Base-by-base conservation (phyloP, 192 early-diverging fungal species). In the Backusella liffmaniae region DNA sequence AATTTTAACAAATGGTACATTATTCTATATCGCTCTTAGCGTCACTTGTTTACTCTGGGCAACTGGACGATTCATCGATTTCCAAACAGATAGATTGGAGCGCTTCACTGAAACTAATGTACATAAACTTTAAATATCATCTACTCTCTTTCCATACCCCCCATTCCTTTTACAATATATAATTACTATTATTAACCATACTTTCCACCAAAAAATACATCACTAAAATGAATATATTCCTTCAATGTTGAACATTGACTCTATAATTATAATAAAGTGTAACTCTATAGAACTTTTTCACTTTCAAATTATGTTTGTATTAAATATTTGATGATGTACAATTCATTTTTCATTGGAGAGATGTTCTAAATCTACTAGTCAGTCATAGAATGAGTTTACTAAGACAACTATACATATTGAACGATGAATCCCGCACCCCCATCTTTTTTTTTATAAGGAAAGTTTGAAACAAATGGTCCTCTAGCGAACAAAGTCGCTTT, bases 11-110 rank as follows among this genome's bases (percentile, higher is more conserved):
- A 77, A 41, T 26, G 79, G 79, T 23, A 76, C 76, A 16, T 39
- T 81, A 16, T 81, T 81, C 37, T 81, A 81, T 12, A 39, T 70
- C 66, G 79, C 49, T 53, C 32, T 77, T 18, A 51, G 75, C 21
- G 59, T 76, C 21, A 73, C 79, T 71, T 68, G 67, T 49, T 51
- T 73, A 1, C 71, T 81, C 4, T 81, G 79, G 79, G 51, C 51
- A 21, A 77, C 79, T 21, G 79, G 79, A 35, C 77, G 77, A 44
- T 66, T 42, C 10, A 70, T 81, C n/a, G 75, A 81, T 41, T 70
- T 71, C 44, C 65, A 72, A 7, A 21, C 74, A 10, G 72, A 77
- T 16, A 72, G 75, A 21, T 68, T 77, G 56, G 75, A 81, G 46
- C 72, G 72, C 44, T 51, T 70, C 21, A 76, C 79, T 30, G 59